Base-by-base conservation (phyloP, 2,329 filamentous ascomycete species). In the Fusarium nygamai region DNA sequence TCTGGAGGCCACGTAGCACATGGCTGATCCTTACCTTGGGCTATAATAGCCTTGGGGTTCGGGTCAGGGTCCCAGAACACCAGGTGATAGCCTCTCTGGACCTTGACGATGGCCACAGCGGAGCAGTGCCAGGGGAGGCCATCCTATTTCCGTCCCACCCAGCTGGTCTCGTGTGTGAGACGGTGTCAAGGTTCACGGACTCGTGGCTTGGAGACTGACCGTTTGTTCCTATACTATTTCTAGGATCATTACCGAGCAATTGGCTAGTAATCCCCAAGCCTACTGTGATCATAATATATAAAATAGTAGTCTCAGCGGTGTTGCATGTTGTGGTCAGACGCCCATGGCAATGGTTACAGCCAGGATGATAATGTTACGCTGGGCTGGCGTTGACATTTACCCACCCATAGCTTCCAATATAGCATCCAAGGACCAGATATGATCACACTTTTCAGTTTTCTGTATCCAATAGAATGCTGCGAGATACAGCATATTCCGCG, bases 341-440 rank as follows among this genome's bases (percentile, higher is more conserved):
- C 41, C 41, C 9, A 6, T n/a, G 2, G 0, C 13, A 9, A 43
- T n/a, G 6, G 36, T 2, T 13, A 1, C 19, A 12, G 36, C 36
- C 22, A 24, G 41, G 9, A 43, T 43, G 22, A 7, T 8, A 10
- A 44, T 24, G 41, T 24, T 3, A 44, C 16, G 9, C 14, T 43
- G 14, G 6, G 3, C 22, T 17, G 39, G 8, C 14, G 14, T 6
- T 6, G 9, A n/a, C 39, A 43, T 43, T 43, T n/a, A 43, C 39
- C 22, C 22, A 43, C 9, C 22, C 14, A 20, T 38, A 43, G 14
- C 39, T 10, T 43, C 6, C 22, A 43, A 6, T 22, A 34, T 34
- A 34, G 14, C 33, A 34, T 34, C 34, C 34, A 34, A 34, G 14
- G 9, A 1, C 39, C 22, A 43, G 39, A 16, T 7, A 16, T 43